Evolutionary conservation across 805 yeast species (phyloP).

Genomic region (Lipomyces lipofer): DNA sequence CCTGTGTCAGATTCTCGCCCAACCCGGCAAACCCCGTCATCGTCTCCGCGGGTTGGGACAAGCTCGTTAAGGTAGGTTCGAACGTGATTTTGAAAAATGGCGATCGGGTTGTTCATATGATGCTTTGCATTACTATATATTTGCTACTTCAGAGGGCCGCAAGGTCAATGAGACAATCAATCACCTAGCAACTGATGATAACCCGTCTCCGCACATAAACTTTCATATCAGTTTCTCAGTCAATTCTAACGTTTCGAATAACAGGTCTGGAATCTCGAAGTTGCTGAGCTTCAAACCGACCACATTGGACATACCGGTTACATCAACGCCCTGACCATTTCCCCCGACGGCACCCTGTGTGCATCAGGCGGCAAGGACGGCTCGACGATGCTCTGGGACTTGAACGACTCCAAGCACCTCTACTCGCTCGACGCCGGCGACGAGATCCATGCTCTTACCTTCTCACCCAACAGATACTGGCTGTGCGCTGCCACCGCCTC

Average conservation of each 20-base stretch:
- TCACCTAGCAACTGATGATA: conserved; percentile 98
- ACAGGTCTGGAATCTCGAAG: conserved; percentile 91
- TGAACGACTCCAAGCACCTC: conserved; percentile 77
- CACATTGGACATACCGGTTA: conserved; percentile 99
- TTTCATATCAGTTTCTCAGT: too few species aligned
- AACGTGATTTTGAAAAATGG: conserved; percentile 6
- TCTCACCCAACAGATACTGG: conserved; percentile 99
- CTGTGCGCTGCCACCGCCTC: conserved; percentile 98
- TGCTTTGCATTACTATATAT: conserved; percentile 53
- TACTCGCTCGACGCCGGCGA: conserved; percentile 94
- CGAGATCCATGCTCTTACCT: conserved; percentile 96
- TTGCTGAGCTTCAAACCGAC: conserved; percentile 87
- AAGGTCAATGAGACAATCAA: conserved; percentile 88
- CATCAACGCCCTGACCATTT: conserved; percentile 93
- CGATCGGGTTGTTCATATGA: conserved; percentile 16
- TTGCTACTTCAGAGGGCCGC: conserved; percentile 98
- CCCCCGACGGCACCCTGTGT: conserved; percentile 99
- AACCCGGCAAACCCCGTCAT: conserved; percentile 57
- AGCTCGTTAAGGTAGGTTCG: conserved; percentile 94
- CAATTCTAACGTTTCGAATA: too few species aligned
- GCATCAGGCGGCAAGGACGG: conserved; percentile 99
- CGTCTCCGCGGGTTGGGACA: conserved; percentile 99
- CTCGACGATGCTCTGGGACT: conserved; percentile 97
- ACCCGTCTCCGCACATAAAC: too few species aligned
- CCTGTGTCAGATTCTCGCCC: conserved; percentile 97